Evolutionary conservation across 257 asterid species (phyloP).

Genomic region (Solanum ossicruentum): DNA sequence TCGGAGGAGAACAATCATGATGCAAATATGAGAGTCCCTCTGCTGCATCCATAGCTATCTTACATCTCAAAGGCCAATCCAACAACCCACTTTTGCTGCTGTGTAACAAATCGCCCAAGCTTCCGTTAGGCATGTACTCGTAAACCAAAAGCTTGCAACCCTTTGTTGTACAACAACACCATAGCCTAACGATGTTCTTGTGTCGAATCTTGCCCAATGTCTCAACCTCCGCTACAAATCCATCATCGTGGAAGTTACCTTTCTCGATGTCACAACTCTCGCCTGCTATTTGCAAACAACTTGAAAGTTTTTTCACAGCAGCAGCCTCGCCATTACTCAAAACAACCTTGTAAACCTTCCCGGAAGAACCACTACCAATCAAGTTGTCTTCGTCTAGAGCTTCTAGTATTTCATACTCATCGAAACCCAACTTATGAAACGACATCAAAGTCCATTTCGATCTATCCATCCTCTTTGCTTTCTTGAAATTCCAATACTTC

Average conservation of each 20-base stretch:
- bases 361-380: conserved; percentile 83
- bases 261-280: conserved; percentile 53
- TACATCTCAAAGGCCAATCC: conserved; percentile 81
- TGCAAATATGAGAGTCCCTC: conserved; percentile 93
- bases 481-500: conserved; percentile 39
- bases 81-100: conserved; percentile 65
- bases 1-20: conserved; percentile 78
- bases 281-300: conserved; percentile 26
- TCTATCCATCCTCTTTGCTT: conserved; percentile 36
- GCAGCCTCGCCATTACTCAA: conserved; percentile 63
- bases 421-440: conserved; percentile 72
- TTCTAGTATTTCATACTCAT: conserved; percentile 66
- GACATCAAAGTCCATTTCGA: conserved; percentile 95
- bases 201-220: conserved; percentile 87
- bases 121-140: conserved; percentile 95
- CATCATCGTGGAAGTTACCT: conserved; percentile 32
- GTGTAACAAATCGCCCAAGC: conserved; percentile 81
- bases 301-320: conserved; percentile 86
- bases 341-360: conserved; percentile 92
- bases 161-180: conserved; percentile 75
- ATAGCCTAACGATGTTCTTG: conserved; percentile 75
- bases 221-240: conserved; percentile 81
- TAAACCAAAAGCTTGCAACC: conserved; percentile 85
- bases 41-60: conserved; percentile 79
- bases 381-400: conserved; percentile 83